phyloP scores from a whole-genome alignment of 1,139 yeast species.

The Waltiozyma sp. region DNA sequence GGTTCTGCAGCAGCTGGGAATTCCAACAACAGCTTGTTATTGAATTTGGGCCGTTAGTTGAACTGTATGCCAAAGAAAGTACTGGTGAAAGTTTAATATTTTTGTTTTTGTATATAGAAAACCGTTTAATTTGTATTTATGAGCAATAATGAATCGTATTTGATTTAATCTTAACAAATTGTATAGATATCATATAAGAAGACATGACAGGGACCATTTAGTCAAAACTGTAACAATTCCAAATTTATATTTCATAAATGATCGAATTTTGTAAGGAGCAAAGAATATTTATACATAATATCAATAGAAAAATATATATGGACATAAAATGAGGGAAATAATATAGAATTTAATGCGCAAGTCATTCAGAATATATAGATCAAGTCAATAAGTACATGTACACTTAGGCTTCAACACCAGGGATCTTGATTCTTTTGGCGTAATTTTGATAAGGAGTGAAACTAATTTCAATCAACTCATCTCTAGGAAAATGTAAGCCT shows the following conservation, averaged over 20 bases:
- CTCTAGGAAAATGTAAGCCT: constrained; percentile 57
- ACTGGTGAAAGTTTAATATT: background rate
- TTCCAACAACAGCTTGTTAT: constrained; percentile 34
- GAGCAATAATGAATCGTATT: no score
- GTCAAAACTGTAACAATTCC: no score
- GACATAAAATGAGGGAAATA: no score
- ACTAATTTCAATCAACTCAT: constrained; percentile 77
- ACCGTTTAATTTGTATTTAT: background rate
- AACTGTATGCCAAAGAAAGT: background rate
- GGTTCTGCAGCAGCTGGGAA: constrained; percentile 17
- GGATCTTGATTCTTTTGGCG: constrained; percentile 43
- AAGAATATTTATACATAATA: no score
- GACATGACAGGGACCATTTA: no score
- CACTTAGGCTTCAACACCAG: constrained; percentile 15
- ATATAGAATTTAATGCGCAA: no score
- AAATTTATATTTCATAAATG: no score
- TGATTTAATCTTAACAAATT: no score
- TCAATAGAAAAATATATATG: no score
- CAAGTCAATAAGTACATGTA: background rate
- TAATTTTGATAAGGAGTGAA: constrained; percentile 81
- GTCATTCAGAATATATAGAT: no score
- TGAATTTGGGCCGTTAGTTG: constrained; percentile 45
- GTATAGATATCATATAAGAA: no score
- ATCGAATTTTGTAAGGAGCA: no score
- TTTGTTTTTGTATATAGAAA: background rate